These are phyloP conservation scores for Microdochium paspali DNA, from an alignment of 2,329 filamentous ascomycete genomes.

Conservation along the genomic window DNA sequence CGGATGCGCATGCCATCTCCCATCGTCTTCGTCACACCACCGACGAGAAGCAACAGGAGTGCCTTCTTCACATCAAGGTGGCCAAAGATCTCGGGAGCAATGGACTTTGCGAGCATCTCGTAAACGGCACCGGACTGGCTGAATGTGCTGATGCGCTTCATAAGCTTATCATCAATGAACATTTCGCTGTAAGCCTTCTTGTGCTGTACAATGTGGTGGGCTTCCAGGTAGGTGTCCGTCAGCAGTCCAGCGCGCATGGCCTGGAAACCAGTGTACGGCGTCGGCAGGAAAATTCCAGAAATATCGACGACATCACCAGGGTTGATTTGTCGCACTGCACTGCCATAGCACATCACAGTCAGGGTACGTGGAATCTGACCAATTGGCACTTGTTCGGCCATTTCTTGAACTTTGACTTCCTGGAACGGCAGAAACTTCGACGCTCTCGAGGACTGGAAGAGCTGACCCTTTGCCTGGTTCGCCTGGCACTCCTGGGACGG, in stretches of 20 bases:
- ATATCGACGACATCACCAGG: conserved; percentile 93
- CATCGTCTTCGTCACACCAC: conserved; percentile 93
- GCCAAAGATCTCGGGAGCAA: conserved; percentile 94
- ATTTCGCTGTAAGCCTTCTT: conserved; percentile 97
- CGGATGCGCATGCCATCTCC: conserved; percentile 98
- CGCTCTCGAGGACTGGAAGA: conserved; percentile 89
- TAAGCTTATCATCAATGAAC: conserved; percentile 68
- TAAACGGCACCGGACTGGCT: conserved; percentile 85
- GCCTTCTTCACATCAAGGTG: conserved; percentile 98
- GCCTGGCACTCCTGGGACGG: conserved; percentile 81
- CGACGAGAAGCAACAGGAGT: conserved; percentile 86
- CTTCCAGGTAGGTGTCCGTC: conserved; percentile 94
- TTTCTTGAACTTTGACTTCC: conserved; percentile 96
- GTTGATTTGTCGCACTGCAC: conserved; percentile 75
- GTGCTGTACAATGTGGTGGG: conserved; percentile 87
- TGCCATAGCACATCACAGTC: conserved; percentile 83
- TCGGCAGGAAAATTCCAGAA: conserved; percentile 91
- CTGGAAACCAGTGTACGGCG: conserved; percentile 97
- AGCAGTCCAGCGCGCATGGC: conserved; percentile 93
- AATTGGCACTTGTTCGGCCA: conserved; percentile 98
- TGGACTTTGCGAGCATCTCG: conserved; percentile 89
- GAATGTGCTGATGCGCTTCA: conserved; percentile 78
- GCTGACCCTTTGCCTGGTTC: conserved; percentile 87
- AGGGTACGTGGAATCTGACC: conserved; percentile 91
- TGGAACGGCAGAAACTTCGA: conserved; percentile 98